phyloP scores from a whole-genome alignment of 1,139 yeast genomes.

The Blastobotrys apis region DNA sequence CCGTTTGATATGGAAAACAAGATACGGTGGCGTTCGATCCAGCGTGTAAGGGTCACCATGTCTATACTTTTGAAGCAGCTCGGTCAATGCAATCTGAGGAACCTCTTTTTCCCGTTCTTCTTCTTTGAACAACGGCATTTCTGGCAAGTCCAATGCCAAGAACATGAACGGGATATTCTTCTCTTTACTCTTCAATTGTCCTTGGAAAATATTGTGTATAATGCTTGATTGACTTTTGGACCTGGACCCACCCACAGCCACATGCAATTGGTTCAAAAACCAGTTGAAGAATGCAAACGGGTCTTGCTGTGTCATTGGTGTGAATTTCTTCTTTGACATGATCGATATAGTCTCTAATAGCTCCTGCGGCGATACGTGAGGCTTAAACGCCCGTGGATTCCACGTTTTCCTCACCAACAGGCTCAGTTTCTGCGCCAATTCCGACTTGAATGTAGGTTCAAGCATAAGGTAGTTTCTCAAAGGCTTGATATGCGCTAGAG shows the following conservation, averaged over 20 bases:
- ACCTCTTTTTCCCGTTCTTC: slow-evolving; percentile 40
- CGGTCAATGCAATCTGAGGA: slow-evolving; percentile 50
- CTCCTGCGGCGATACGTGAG: slow-evolving; percentile 66
- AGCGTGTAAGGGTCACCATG: no score
- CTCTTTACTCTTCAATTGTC: slow-evolving; percentile 38
- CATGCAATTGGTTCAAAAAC: slow-evolving; percentile 50
- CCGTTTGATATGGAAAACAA: slow-evolving; percentile 57
- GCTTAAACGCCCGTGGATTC: slow-evolving; percentile 55
- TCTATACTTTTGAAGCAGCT: slow-evolving; percentile 38
- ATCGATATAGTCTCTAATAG: slow-evolving; percentile 48
- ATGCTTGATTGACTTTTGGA: slow-evolving; percentile 28
- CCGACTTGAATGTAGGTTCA: slow-evolving; percentile 24
- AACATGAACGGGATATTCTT: slow-evolving; percentile 49
- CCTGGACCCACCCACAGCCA: slow-evolving; percentile 36
- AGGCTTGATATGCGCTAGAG: slow-evolving; percentile 50
- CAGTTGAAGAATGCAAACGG: slow-evolving; percentile 59
- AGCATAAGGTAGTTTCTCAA: slow-evolving; percentile 51
- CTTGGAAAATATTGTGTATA: slow-evolving; percentile 45
- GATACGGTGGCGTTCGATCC: slow-evolving; percentile 46
- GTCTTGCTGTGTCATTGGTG: slow-evolving; percentile 39
- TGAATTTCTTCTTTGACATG: slow-evolving; percentile 43
- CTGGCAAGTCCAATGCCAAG: slow-evolving; percentile 56
- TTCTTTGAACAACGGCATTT: slow-evolving; percentile 49
- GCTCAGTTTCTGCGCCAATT: slow-evolving; percentile 37
- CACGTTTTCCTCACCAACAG: slow-evolving; percentile 56